A percentile compares a stretch with the other conserved stretches of the same genome.
These are phyloP conservation scores for Geotrichum restrictum DNA, from an alignment of 1,139 yeast genomes.

Conservation along the genomic window DNA sequence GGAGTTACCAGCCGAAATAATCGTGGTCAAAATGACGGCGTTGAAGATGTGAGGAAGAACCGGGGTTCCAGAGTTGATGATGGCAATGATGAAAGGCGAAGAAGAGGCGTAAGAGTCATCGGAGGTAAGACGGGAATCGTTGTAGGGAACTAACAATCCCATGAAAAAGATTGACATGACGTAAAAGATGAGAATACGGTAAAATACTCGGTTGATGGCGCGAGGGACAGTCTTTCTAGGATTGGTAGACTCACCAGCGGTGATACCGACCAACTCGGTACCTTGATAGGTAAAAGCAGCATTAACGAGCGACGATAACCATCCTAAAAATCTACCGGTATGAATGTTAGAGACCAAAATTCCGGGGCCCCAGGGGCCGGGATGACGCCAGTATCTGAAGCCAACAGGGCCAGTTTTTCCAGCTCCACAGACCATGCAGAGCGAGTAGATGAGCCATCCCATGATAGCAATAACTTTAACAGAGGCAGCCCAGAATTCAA, in stretches of 20 bases:
- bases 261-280: slow-evolving; percentile 70
- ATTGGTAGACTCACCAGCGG: slow-evolving; percentile 72
- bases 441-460: slow-evolving; percentile 65
- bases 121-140: slow-evolving; percentile 46
- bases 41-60: slow-evolving; percentile 57
- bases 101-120: slow-evolving; percentile 55
- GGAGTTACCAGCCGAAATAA: slow-evolving; percentile 78
- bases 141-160: slow-evolving; percentile 66
- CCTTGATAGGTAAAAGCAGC: slow-evolving; percentile 77
- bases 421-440: slow-evolving; percentile 71
- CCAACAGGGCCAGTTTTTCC: slow-evolving; percentile 67
- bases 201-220: slow-evolving; percentile 71
- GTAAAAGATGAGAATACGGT: slow-evolving; percentile 71
- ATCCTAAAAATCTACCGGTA: slow-evolving; percentile 50
- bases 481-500: slow-evolving; percentile 40
- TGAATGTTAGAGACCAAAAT: slow-evolving; percentile 49
- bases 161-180: slow-evolving; percentile 57
- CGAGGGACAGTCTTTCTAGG: slow-evolving; percentile 74
- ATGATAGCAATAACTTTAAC: slow-evolving; percentile 48
- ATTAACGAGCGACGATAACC: slow-evolving; percentile 57
- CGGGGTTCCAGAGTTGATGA: slow-evolving; percentile 62
- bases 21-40: slow-evolving; percentile 65
- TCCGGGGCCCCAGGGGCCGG: slow-evolving; percentile 59
- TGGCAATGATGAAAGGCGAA: slow-evolving; percentile 71
- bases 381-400: slow-evolving; percentile 66